Evolutionary conservation across 352 stramenopile genomes (phyloP).

Genomic region (Phytophthora sp.): DNA sequence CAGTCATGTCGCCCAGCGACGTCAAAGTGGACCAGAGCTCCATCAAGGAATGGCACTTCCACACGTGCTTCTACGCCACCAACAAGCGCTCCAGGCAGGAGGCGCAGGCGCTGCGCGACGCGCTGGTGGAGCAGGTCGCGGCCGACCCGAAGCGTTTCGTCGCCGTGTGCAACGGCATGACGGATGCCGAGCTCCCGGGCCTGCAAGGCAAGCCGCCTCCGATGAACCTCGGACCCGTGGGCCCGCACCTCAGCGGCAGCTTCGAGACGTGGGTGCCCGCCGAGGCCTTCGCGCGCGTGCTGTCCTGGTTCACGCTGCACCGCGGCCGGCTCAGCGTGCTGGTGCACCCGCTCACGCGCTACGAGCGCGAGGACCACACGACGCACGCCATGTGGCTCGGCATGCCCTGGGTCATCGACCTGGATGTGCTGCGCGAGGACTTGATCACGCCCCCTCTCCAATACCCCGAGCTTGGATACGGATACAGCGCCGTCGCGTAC

Average conservation of each 20-base stretch:
- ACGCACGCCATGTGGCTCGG: constrained; percentile 62
- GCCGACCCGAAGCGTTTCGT: constrained; percentile 54
- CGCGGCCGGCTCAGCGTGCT: constrained; percentile 64
- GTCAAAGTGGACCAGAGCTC: constrained; percentile 5
- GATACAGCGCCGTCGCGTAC: constrained; percentile 44
- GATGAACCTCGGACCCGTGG: constrained; percentile 64
- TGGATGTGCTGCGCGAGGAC: constrained; percentile 41
- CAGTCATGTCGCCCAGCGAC: constrained; percentile 16
- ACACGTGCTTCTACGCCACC: constrained; percentile 68
- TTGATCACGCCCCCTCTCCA: constrained; percentile 42
- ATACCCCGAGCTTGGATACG: constrained; percentile 63
- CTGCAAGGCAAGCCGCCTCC: constrained; percentile 36
- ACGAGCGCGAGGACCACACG: constrained; percentile 65
- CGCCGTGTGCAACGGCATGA: constrained; percentile 61
- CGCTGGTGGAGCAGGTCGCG: constrained; percentile 54
- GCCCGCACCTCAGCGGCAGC: constrained; percentile 64
- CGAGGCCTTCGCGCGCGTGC: constrained; percentile 60
- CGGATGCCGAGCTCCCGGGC: constrained; percentile 38
- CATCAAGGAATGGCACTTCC: constrained; percentile 82
- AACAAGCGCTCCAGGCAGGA: constrained; percentile 48
- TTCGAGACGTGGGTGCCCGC: constrained; percentile 76
- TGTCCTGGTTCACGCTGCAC: constrained; percentile 74
- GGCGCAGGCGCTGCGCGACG: constrained; percentile 46
- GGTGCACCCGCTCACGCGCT: constrained; percentile 68
- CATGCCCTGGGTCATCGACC: constrained; percentile 45